These are phyloP conservation scores for Cydonia oblonga DNA, from an alignment of 331 rosid species.

Conservation along the genomic window DNA sequence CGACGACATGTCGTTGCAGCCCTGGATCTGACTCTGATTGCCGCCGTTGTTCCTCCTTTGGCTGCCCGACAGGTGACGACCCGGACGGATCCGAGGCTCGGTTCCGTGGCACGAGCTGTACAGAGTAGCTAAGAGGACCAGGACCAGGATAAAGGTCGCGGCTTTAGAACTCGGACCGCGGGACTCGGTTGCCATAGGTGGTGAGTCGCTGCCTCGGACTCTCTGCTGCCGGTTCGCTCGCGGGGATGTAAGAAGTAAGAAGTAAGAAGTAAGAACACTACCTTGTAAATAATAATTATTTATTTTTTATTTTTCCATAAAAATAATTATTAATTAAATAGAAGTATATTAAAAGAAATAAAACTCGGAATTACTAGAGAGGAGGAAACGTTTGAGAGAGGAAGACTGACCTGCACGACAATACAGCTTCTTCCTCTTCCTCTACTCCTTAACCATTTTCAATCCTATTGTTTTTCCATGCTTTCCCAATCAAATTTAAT, in stretches of 20 bases:
- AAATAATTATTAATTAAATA: background rate
- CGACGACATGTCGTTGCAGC: constrained; percentile 37
- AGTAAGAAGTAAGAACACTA: too few species aligned
- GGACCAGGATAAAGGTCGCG: constrained; percentile 10
- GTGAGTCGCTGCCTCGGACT: too few species aligned
- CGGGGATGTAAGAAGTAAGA: too few species aligned
- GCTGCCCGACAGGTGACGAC: constrained; percentile 18
- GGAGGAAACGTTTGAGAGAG: background rate
- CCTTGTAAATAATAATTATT: too few species aligned
- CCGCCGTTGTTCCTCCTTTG: constrained; percentile 4
- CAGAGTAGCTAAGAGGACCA: constrained; percentile 8
- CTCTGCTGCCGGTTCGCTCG: too few species aligned
- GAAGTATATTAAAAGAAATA: background rate
- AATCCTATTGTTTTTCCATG: too few species aligned
- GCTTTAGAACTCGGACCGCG: background rate
- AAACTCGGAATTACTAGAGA: background rate
- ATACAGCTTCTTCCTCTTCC: background rate
- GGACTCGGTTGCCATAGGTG: constrained; percentile 22
- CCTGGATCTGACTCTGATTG: constrained; percentile 20
- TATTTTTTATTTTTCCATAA: too few species aligned
- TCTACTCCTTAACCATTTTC: too few species aligned
- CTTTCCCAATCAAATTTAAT: too few species aligned
- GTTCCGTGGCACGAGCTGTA: constrained; percentile 18
- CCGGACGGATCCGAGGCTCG: constrained; percentile 6
- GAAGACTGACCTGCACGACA: constrained; percentile 1